These are phyloP conservation scores for Scenedesmus sp. DNA, from an alignment of 163 green algal genomes.

Conservation along the genomic window DNA sequence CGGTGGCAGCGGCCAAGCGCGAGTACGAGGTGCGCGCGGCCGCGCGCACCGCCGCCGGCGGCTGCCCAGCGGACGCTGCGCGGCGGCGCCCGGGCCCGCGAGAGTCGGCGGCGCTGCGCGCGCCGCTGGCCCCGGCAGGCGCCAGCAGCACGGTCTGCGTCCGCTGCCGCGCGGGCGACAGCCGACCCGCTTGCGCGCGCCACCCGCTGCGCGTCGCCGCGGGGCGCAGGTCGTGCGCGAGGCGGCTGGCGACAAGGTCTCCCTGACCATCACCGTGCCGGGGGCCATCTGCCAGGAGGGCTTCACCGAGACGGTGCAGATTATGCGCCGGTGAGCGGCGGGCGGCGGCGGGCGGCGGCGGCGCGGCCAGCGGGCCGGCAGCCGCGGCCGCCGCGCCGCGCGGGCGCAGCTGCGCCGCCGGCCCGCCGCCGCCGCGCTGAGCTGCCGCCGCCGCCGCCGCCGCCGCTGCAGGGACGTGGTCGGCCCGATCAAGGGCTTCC, in stretches of 20 bases:
- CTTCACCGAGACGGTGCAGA: slow-evolving; percentile 3
- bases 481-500: slow-evolving; percentile 47
- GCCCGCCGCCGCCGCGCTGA: too few relatives aligned
- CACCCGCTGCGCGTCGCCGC: neutral
- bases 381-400: neutral
- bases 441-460: too few relatives aligned
- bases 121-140: too few relatives aligned
- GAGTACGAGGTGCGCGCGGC: slow-evolving; percentile 38
- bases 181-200: too few relatives aligned
- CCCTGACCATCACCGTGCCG: slow-evolving; percentile 38
- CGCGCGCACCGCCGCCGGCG: too few relatives aligned
- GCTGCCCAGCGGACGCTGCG: too few relatives aligned
- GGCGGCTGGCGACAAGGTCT: slow-evolving; percentile 12
- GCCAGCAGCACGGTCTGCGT: too few relatives aligned
- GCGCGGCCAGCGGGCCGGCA: neutral
- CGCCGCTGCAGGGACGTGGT: slow-evolving; percentile 11
- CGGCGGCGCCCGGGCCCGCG: too few relatives aligned
- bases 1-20: slow-evolving; percentile 26
- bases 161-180: too few relatives aligned
- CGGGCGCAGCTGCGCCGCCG: too few relatives aligned
- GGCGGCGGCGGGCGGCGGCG: neutral
- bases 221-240: slow-evolving; percentile 36
- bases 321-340: neutral
- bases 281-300: slow-evolving; percentile 28
- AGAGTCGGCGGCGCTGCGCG: too few relatives aligned